Evolutionary conservation across 176 grass and related monocot species (phyloP).

Genomic region (Alloteropsis semialata): DNA sequence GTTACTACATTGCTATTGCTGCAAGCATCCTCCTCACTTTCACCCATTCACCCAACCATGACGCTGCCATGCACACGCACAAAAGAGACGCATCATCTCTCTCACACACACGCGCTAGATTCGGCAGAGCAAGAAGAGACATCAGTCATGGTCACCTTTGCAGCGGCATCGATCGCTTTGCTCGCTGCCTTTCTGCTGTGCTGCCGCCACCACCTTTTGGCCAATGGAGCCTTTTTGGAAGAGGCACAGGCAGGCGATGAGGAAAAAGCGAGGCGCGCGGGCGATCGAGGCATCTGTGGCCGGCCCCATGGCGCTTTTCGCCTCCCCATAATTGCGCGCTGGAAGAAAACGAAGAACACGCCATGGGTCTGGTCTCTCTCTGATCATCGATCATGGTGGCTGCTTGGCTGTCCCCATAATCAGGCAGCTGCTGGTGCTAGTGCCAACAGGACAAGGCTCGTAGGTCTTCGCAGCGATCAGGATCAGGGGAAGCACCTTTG

Average conservation of each 20-base stretch:
- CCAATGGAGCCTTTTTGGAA: neutral
- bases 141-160: constrained; percentile 21
- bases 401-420: neutral
- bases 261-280: neutral
- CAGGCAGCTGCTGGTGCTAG: neutral
- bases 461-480: neutral
- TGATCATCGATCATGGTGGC: neutral
- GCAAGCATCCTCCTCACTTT: constrained; percentile 6
- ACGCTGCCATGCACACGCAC: neutral
- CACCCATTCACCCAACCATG: neutral
- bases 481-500: neutral
- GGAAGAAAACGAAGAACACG: neutral
- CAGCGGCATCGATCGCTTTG: neutral
- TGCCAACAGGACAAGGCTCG: neutral
- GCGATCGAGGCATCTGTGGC: constrained; percentile 11
- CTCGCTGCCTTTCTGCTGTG: constrained; percentile 11
- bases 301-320: constrained; percentile 12
- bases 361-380: neutral
- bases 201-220: neutral
- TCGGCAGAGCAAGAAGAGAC: neutral
- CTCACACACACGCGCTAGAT: neutral
- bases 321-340: constrained; percentile 20
- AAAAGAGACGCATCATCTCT: no score
- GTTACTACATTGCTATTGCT: constrained; percentile 9
- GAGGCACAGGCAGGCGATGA: neutral